Base-by-base conservation (phyloP, 495 filamentous ascomycete genomes). In the Delitschia confertaspora region DNA sequence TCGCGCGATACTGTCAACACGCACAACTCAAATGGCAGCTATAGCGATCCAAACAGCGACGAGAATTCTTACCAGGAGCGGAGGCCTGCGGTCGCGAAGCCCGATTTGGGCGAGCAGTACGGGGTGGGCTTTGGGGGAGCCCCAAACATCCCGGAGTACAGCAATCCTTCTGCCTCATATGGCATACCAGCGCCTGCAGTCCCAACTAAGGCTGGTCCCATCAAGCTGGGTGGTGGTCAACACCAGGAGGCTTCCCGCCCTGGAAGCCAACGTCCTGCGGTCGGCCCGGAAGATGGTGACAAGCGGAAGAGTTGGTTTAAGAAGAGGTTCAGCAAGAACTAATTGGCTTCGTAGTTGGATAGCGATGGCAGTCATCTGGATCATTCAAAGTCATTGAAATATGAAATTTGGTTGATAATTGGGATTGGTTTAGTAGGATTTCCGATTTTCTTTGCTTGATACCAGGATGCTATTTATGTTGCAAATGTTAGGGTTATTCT, bases 271-370 rank as follows among this genome's bases (percentile, higher is more conserved):
- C n/a, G n/a, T n/a, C n/a, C n/a, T n/a, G n/a, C n/a, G n/a, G n/a
- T n/a, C n/a, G n/a, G n/a, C 38, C 51, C 47, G 14, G 37, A 37
- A 14, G 14, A 4, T 5, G n/a, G 49, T 20, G 78, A 88, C 46
- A 93, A 93, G 69, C 71, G 81, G 44, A 88, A 85, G 70, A 85
- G 85, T 57, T 94, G 88, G 88, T 79, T 95, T 43, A 78, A 83
- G 59, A 76, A 75, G 38, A 71, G 80, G 13, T 91, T 93, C 60
- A 89, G 79, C 71, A 88, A 79, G 62, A 58, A 67, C 4, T 71
- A 64, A 47, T 45, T 19, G 33, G 39, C n/a, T n/a, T n/a, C n/a
- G n/a, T n/a, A n/a, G n/a, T n/a, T n/a, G n/a, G n/a, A n/a, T n/a
- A n/a, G n/a, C n/a, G n/a, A n/a, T n/a, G n/a, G 32, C n/a, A 39